Conservation (phyloP, 2,329 filamentous ascomycete genomes). For the Fusarium miscanthi region DNA sequence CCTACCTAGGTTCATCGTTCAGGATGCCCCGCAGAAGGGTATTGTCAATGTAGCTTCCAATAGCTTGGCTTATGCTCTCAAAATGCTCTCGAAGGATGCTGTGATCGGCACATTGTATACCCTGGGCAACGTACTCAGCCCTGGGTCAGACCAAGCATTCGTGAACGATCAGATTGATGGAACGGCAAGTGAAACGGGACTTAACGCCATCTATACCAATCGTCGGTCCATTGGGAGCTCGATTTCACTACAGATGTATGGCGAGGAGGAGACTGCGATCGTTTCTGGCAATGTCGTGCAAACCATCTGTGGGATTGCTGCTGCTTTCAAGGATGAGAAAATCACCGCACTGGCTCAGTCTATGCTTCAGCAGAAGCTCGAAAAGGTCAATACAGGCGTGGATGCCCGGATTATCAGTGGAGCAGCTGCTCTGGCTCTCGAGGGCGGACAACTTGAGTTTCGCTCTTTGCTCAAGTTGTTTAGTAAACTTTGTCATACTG, state of each 20-base stretch:
- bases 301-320: slow-evolving; percentile 91
- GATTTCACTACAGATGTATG: slow-evolving; percentile 79
- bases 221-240: slow-evolving; percentile 76
- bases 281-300: slow-evolving; percentile 93
- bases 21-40: slow-evolving; percentile 75
- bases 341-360: slow-evolving; percentile 93
- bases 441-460: slow-evolving; percentile 84
- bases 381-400: slow-evolving; percentile 81
- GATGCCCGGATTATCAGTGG: slow-evolving; percentile 89
- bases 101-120: slow-evolving; percentile 96
- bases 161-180: slow-evolving; percentile 64
- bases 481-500: slow-evolving; percentile 77
- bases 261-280: slow-evolving; percentile 80
- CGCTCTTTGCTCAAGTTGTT: slow-evolving; percentile 88
- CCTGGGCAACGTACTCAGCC: slow-evolving; percentile 92
- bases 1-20: slow-evolving; percentile 88
- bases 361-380: slow-evolving; percentile 96
- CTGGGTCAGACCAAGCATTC: slow-evolving; percentile 67
- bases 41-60: slow-evolving; percentile 83
- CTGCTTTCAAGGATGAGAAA: slow-evolving; percentile 84
- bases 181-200: slow-evolving; percentile 52
- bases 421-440: slow-evolving; percentile 79
- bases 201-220: slow-evolving; percentile 61
- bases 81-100: slow-evolving; percentile 87
- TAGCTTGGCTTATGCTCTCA: slow-evolving; percentile 84